A percentile compares a stretch with the other conserved stretches of the same genome.
Conservation (phyloP, 2,329 filamentous ascomycete genomes). For the Hymenotorrendiella dingleyae region DNA sequence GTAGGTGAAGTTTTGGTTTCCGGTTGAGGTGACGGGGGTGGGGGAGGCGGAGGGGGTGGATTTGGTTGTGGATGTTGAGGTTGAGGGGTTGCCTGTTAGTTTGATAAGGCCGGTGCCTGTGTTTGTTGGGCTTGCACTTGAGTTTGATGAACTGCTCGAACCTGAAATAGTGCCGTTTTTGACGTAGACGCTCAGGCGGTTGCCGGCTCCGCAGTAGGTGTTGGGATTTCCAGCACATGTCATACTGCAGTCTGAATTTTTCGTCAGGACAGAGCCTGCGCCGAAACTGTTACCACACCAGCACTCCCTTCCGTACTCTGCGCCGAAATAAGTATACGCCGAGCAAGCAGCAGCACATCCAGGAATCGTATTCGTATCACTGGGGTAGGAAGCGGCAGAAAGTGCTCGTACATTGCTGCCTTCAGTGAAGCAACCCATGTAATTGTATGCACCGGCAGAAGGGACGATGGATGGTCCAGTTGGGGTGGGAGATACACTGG, state of each 20-base stretch:
- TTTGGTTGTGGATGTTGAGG: conserved; percentile 8
- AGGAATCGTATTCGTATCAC: conserved; percentile 27
- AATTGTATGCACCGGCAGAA: conserved; percentile 18
- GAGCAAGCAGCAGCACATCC: conserved; percentile 21
- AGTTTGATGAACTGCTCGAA: neutral
- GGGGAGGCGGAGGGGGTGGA: conserved; percentile 13
- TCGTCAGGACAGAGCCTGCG: conserved; percentile 9
- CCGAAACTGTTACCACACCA: conserved; percentile 22
- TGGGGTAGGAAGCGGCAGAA: conserved; percentile 13
- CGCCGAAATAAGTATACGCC: conserved; percentile 17
- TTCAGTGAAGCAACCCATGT: conserved; percentile 29
- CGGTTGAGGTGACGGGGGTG: conserved; percentile 17
- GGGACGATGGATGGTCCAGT: conserved; percentile 15
- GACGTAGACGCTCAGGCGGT: conserved; percentile 24
- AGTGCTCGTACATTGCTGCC: conserved; percentile 22
- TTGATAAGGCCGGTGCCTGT: neutral
- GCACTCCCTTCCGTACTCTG: conserved; percentile 20
- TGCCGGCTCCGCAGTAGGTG: conserved; percentile 30
- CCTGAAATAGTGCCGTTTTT: conserved; percentile 10
- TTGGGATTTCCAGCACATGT: conserved; percentile 22
- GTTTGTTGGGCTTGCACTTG: neutral
- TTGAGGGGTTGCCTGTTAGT: too few relatives aligned
- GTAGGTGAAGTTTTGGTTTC: conserved; percentile 29
- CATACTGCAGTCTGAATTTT: conserved; percentile 15
- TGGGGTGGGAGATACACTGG: conserved; percentile 12